These are phyloP conservation scores for Malassezia obtusa DNA, from an alignment of 1,284 basidiomycete species.

Conservation along the genomic window DNA sequence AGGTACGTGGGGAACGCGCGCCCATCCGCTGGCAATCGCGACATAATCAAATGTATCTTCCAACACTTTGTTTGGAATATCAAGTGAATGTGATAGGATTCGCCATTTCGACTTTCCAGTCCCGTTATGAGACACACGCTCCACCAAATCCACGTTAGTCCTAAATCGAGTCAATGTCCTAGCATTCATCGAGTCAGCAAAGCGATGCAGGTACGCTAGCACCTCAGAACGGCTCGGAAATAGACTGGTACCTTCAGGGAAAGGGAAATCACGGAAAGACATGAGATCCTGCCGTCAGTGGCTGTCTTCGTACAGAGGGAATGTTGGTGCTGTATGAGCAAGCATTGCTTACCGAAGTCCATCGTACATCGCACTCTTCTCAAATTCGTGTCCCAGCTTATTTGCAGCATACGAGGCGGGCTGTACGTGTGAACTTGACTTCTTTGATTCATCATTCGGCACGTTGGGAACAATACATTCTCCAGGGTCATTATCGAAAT, in stretches of 20 bases:
- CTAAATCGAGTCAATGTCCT: constrained; percentile 20
- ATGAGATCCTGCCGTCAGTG: constrained; percentile 31
- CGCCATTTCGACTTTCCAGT: constrained; percentile 3
- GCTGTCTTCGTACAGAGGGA: constrained; percentile 8
- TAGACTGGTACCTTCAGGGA: constrained; percentile 10
- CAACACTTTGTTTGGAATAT: not conserved
- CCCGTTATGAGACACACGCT: too few species aligned
- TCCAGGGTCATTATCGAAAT: constrained; percentile 27
- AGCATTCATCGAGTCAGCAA: constrained; percentile 48
- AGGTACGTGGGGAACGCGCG: constrained; percentile 51
- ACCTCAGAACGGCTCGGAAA: constrained; percentile 30
- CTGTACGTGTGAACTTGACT: not conserved
- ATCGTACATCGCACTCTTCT: constrained; percentile 37
- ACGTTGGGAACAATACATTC: constrained; percentile 39
- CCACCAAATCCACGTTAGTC: too few species aligned
- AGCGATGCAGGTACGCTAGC: constrained; percentile 48
- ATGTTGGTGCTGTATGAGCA: constrained; percentile 29
- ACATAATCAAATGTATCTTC: constrained; percentile 24
- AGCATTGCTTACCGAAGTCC: constrained; percentile 19
- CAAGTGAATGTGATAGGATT: not conserved
- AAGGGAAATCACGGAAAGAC: constrained; percentile 43
- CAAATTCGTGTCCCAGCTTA: not conserved
- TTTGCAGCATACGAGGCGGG: not conserved
- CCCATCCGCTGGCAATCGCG: constrained; percentile 51
- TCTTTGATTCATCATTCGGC: constrained; percentile 13